Base-by-base conservation (phyloP, 2,329 filamentous ascomycete species). In the Fusarium chaquense region DNA sequence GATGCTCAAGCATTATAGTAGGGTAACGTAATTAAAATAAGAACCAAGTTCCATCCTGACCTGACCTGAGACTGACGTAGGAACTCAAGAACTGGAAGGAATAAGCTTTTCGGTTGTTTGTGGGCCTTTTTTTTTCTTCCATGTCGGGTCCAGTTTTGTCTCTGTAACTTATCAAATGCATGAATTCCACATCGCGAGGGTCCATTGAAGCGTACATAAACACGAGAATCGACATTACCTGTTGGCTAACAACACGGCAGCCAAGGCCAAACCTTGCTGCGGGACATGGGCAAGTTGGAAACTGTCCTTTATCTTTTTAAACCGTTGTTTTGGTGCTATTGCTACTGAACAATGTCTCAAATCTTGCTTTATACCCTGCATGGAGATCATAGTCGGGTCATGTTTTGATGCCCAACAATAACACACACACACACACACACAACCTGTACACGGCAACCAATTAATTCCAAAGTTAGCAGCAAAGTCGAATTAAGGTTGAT, bases 1-100 rank as follows among this genome's bases (percentile, higher is more conserved):
- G 46, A 26, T 32, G 55, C 62, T 22, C 13, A 18, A 40, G 10
- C 24, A 18, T 33, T 20, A 47, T 36, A 12, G 24, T 41, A 36
- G 7, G 13, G 24, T 40, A 51, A 51, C 16, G 49, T 24, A 65
- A 65, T 65, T 43, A 53, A 65, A 65, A 65, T 28, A 35, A 65
- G 35, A 60, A 36, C 53, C 62, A 47, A 43, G 53, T 47, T 65
- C 45, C 26, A 28, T 28, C 26, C n/a, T n/a, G n/a, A 40, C 11
- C 36, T 40, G n/a, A 20, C 6, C 36, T 20, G 36, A 40, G n/a
- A 13, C n/a, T 40, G 24, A 33, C n/a, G 26, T 20, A 26, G 10
- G 41, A 16, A 36, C 44, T 33, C 24, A 28, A 40, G 38, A 41
- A 18, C 26, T 33, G 24, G 35, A 16, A 24, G 45, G 6, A 50